phyloP scores from a whole-genome alignment of 768 basidiomycete species.

The Myochromella boudieri region DNA sequence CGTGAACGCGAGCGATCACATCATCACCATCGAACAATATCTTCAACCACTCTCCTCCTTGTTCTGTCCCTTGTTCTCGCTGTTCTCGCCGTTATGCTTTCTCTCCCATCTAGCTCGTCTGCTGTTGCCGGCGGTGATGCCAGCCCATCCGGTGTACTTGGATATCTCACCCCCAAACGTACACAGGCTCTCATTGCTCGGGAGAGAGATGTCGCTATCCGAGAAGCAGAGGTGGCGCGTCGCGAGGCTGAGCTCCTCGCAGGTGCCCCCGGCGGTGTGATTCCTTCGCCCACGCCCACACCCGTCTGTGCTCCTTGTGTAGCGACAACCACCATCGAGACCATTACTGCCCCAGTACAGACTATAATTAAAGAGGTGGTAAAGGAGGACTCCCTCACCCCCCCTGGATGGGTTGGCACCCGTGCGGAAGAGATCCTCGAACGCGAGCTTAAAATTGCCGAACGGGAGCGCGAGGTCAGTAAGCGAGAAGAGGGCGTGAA shows the following conservation, averaged over 20 bases:
- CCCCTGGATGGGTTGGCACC: constrained; percentile 77
- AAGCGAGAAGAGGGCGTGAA: constrained; percentile 85
- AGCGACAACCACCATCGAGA: constrained; percentile 52
- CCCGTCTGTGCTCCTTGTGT: constrained; percentile 58
- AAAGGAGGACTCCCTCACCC: constrained; percentile 75
- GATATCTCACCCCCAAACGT: constrained; percentile 79
- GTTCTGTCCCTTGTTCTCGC: constrained; percentile 84
- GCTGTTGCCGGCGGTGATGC: constrained; percentile 35
- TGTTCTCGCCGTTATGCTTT: constrained; percentile 89
- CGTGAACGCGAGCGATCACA: constrained; percentile 61
- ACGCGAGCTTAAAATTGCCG: constrained; percentile 81
- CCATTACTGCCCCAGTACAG: constrained; percentile 56
- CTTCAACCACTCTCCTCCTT: constrained; percentile 85
- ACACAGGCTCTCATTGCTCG: constrained; percentile 78
- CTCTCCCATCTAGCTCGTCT: constrained; percentile 63
- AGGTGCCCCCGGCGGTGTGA: constrained; percentile 80
- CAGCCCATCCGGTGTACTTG: constrained; percentile 56
- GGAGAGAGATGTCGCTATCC: constrained; percentile 75
- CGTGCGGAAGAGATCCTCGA: constrained; percentile 83
- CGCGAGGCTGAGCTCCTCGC: constrained; percentile 85
- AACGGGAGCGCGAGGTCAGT: constrained; percentile 84
- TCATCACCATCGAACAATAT: constrained; percentile 83
- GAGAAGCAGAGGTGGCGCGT: constrained; percentile 86
- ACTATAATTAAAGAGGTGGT: constrained; percentile 88
- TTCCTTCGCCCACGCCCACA: constrained; percentile 51